Evolutionary conservation across 192 early-diverging fungal genomes (phyloP), one percentile per base, ranked within the genome.

Genomic region (Mortierella alpina): DNA sequence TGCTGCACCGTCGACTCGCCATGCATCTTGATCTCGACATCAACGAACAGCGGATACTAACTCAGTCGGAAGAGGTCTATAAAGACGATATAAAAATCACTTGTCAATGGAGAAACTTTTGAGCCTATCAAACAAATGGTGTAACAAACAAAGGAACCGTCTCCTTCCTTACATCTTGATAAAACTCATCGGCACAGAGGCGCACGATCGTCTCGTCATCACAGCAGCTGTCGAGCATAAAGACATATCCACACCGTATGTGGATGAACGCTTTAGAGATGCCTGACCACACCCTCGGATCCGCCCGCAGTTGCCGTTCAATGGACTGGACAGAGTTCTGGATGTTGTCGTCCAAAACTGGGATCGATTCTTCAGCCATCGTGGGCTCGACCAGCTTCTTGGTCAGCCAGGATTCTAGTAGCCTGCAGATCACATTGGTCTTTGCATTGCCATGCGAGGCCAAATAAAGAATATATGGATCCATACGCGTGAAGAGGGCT

Each of bases 371-470:
- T 39, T 31, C 31, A 31, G 75, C 72, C 41, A 83, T 72, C 9
- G 75, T 76, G 7, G 82, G 82, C 54, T 83, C 75, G n/a, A 83
- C 75, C 51, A 83, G 50, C 23, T 83, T 83, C 57, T 74, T 66
- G 39, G 66, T 78, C 44, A 83, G 39, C 82, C 82, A 83, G 12
- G 50, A 12, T 46, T 83, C 82, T 2, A 83, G 62, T 1, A 83
- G 44, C n/a, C 82, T 66, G 49, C 75, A 78, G 11, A 83, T 66
- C 6, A 58, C 44, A 22, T 76, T 73, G 7, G 82, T 83, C 62
- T 83, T 72, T 23, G 82, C 75, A 55, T 73, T 77, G n/a, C 82
- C 82, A 70, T 83, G 82, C 9, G 75, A 77, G 15, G 82, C 82
- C 15, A 83, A 46, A 47, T 83, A 70, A 22, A 75, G 82, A 45